Conservation (phyloP, 2,329 filamentous ascomycete species). For the Emericellopsis atlantica region DNA sequence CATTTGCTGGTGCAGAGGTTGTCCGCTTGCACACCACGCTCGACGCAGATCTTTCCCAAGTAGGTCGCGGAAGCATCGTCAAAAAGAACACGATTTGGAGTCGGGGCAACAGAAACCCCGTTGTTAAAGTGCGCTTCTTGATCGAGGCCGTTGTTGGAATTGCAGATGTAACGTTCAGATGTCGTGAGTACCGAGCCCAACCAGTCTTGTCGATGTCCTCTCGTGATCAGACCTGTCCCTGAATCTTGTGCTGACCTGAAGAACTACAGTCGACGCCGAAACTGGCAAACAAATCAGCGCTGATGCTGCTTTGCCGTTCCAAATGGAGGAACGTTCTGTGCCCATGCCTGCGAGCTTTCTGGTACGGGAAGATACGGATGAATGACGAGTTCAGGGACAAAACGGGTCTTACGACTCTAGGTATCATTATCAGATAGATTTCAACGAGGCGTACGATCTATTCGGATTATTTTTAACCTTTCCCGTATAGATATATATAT, state of each 20-base stretch:
- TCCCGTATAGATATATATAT: too few species aligned
- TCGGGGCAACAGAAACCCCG: background rate
- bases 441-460: too few species aligned
- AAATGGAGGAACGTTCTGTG: background rate
- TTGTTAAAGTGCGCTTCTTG: background rate
- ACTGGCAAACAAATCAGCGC: background rate
- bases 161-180: background rate
- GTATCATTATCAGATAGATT: too few species aligned
- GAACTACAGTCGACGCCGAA: background rate
- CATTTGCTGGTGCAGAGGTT: background rate
- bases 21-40: background rate
- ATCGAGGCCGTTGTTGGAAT: background rate
- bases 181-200: background rate
- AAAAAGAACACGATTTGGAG: background rate
- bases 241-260: background rate
- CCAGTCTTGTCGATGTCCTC: background rate
- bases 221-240: background rate
- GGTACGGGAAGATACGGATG: background rate
- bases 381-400: background rate
- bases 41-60: background rate
- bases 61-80: background rate
- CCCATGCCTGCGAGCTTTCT: background rate
- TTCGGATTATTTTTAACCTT: too few species aligned
- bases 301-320: background rate
- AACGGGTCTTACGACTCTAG: background rate